phyloP scores from a whole-genome alignment of 805 yeast species.

The Ogataea ganodermae region DNA sequence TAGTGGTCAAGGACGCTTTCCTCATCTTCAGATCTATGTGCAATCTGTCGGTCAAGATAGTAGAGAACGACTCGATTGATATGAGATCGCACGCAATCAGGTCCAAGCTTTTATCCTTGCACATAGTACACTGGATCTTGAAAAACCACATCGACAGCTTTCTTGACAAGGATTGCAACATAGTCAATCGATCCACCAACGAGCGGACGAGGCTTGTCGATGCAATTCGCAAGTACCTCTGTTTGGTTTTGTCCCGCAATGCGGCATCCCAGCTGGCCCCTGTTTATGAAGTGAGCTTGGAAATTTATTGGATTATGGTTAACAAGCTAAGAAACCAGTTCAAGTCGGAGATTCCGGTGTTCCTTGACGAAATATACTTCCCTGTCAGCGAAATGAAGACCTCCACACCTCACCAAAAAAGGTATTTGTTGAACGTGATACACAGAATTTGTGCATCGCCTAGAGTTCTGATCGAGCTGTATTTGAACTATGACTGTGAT shows the following conservation, averaged over 20 bases:
- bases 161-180: conserved; percentile 55
- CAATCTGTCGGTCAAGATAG: conserved; percentile 79
- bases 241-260: conserved; percentile 82
- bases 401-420: conserved; percentile 89
- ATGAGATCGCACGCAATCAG: conserved; percentile 91
- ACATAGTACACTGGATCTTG: conserved; percentile 81
- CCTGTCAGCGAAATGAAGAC: conserved; percentile 92
- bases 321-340: conserved; percentile 83
- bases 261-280: conserved; percentile 92
- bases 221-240: conserved; percentile 81
- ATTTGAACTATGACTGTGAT: conserved; percentile 95
- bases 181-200: conserved; percentile 50
- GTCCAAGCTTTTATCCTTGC: conserved; percentile 85
- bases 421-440: conserved; percentile 79
- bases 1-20: conserved; percentile 86
- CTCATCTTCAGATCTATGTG: conserved; percentile 93
- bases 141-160: conserved; percentile 85
- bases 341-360: conserved; percentile 91
- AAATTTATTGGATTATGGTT: conserved; percentile 88
- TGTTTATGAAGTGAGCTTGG: conserved; percentile 87
- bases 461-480: conserved; percentile 85
- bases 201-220: conserved; percentile 67
- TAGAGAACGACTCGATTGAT: conserved; percentile 76
- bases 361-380: conserved; percentile 88
- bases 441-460: conserved; percentile 87